These are phyloP conservation scores for Phytophthora colocasiae DNA, from an alignment of 352 stramenopile genomes.

Conservation along the genomic window DNA sequence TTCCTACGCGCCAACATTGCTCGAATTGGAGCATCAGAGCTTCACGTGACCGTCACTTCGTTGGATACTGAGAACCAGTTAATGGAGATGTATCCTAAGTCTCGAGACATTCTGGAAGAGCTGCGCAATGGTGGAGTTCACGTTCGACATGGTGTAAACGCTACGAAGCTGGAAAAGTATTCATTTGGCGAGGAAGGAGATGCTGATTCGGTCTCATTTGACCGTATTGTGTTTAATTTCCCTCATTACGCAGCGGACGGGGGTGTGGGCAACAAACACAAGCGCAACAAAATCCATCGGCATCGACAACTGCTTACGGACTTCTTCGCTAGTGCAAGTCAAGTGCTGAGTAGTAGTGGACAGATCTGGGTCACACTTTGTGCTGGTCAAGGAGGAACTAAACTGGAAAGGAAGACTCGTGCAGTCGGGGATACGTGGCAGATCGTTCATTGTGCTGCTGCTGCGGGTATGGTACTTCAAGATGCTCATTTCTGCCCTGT, in stretches of 20 bases:
- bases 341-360: slow-evolving; percentile 57
- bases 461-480: slow-evolving; percentile 59
- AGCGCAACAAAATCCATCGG: slow-evolving; percentile 86
- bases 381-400: slow-evolving; percentile 80
- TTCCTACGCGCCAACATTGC: slow-evolving; percentile 62
- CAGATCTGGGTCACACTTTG: slow-evolving; percentile 88
- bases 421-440: slow-evolving; percentile 83
- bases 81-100: slow-evolving; percentile 77
- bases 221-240: slow-evolving; percentile 90
- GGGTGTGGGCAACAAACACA: slow-evolving; percentile 53
- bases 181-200: slow-evolving; percentile 10
- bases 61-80: slow-evolving; percentile 75
- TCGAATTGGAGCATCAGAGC: slow-evolving; percentile 17
- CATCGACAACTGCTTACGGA: slow-evolving; percentile 79
- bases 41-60: slow-evolving; percentile 63
- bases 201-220: slow-evolving; percentile 33
- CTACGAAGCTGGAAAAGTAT: slow-evolving; percentile 66
- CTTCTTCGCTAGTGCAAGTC: slow-evolving; percentile 75
- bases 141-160: slow-evolving; percentile 78
- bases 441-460: slow-evolving; percentile 71
- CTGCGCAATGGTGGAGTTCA: slow-evolving; percentile 51
- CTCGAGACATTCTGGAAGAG: slow-evolving; percentile 59
- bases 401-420: slow-evolving; percentile 65
- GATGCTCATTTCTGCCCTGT: slow-evolving; percentile 74
- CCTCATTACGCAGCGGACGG: slow-evolving; percentile 82